These are phyloP conservation scores for Oxytropis ochrocephala DNA, from an alignment of 306 rosid species.

Conservation along the genomic window DNA sequence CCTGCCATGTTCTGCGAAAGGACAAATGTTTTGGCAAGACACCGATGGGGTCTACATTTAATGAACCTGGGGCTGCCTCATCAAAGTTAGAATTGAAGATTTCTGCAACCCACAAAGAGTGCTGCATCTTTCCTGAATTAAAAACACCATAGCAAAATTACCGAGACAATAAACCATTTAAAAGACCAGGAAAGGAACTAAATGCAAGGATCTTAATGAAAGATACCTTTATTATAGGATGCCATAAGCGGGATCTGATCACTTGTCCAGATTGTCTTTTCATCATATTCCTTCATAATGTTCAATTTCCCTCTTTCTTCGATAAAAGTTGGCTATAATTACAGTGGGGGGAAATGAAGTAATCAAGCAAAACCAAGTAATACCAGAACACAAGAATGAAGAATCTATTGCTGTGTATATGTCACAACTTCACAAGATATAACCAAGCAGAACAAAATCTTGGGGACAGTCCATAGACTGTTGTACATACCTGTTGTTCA, in stretches of 20 bases:
- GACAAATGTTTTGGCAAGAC: constrained; percentile 52
- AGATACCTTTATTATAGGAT: constrained; percentile 79
- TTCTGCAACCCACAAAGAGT: constrained; percentile 91
- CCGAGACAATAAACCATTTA: constrained; percentile 7
- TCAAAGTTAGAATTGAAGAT: constrained; percentile 50
- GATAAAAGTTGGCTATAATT: constrained; percentile 53
- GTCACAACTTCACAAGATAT: constrained; percentile 1
- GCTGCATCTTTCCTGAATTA: constrained; percentile 92
- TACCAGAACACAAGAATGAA: constrained; percentile 7
- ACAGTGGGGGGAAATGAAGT: background rate
- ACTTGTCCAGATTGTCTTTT: constrained; percentile 96
- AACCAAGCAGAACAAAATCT: background rate
- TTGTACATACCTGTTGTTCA: constrained; percentile 56
- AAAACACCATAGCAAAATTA: constrained; percentile 17
- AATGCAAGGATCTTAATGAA: constrained; percentile 8
- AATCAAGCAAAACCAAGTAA: constrained; percentile 1
- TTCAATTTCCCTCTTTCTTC: constrained; percentile 86
- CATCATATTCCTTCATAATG: constrained; percentile 89
- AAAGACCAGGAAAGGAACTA: constrained; percentile 19
- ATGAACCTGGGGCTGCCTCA: constrained; percentile 35
- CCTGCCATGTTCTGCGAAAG: constrained; percentile 94
- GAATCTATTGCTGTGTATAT: constrained; percentile 7
- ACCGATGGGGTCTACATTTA: constrained; percentile 56
- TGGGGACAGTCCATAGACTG: constrained; percentile 13
- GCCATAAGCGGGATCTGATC: constrained; percentile 90